Base-by-base conservation (phyloP, 768 basidiomycete genomes). In the Scleroderma bovista region DNA sequence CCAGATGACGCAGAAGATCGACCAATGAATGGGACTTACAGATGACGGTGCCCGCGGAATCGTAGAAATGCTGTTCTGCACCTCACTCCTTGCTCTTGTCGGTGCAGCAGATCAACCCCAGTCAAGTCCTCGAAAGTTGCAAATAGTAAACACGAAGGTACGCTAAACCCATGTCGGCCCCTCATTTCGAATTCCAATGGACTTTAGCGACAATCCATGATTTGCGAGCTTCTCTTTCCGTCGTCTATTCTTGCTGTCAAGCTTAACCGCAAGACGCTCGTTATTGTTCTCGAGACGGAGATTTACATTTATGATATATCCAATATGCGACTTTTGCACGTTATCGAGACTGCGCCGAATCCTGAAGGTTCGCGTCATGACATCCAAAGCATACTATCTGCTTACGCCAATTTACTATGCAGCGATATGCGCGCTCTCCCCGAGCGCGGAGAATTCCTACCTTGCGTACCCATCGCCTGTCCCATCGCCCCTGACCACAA, bases 51-150 rank as follows among this genome's bases (percentile, higher is more conserved):
- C 95, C 2, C 80, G 89, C 16, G 93, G 93, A 20, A 96, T 96
- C 54, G 95, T 97, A 15, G 96, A 99, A 70, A 99, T 99, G 96
- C 76, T 99, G 51, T 99, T 99, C 74, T 97, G 94, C 72, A 99
- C 96, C 6, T 96, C 93, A 19, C 80, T 99, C 54, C 92, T 99
- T 42, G 96, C 96, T 1, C 78, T 99, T 29, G 96, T 98, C 19
- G 96, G 96, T 8, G 92, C 93, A 3, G 93, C 93, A 13, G 93
- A 96, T 71, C 87, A 92, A 42, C 89, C 93, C 1, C 79, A 84
- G 47, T 88, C 88, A 32, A 92, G 88, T 68, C 94, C 94, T 9
- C 77, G 96, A 19, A 91, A 95, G 62, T 72, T 99, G 46, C 94
- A 96, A 72, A 99, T 99, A 43, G 93, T 98, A 44, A 99, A 99